phyloP scores from a whole-genome alignment of 2,329 filamentous ascomycete genomes.

The Fusarium siculi region DNA sequence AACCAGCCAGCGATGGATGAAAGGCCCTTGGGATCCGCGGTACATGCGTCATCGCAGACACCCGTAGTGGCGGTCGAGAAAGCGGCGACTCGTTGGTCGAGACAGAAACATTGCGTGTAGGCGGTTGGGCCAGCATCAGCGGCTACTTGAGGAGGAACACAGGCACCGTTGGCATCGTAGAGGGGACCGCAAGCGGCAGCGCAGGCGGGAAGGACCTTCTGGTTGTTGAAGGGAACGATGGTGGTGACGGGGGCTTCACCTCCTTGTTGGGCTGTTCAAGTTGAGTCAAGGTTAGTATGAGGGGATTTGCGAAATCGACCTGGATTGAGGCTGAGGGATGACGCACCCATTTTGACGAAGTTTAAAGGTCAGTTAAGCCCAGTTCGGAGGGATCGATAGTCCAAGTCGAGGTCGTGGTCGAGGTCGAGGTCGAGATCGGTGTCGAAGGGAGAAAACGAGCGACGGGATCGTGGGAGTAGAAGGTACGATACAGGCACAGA shows the following conservation, averaged over 20 bases:
- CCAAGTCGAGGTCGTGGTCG: background rate
- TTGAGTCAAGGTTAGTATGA: slow-evolving; percentile 24
- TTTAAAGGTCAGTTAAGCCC: background rate
- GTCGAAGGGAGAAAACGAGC: slow-evolving; percentile 19
- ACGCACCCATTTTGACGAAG: slow-evolving; percentile 53
- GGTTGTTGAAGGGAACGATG: slow-evolving; percentile 64
- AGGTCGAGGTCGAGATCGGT: background rate
- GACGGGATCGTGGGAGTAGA: background rate
- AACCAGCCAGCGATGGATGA: slow-evolving; percentile 76
- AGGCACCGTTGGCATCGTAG: slow-evolving; percentile 76
- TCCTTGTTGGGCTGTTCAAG: slow-evolving; percentile 18
- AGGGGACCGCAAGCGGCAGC: slow-evolving; percentile 68
- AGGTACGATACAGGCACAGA: background rate
- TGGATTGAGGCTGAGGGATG: background rate
- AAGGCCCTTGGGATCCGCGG: slow-evolving; percentile 55
- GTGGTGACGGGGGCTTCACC: slow-evolving; percentile 53
- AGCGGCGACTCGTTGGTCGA: slow-evolving; percentile 65
- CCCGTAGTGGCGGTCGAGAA: slow-evolving; percentile 67
- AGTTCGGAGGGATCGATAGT: background rate
- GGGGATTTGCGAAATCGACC: slow-evolving; percentile 19
- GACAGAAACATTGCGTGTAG: slow-evolving; percentile 80
- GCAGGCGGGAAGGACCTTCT: slow-evolving; percentile 66
- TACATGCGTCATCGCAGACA: slow-evolving; percentile 71
- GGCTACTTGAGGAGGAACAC: slow-evolving; percentile 67
- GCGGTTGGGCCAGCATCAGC: slow-evolving; percentile 59